Evolutionary conservation across 2,329 filamentous ascomycete genomes (phyloP), one percentile per base, ranked within the genome.

Genomic region (Albophoma yamanashiensis): DNA sequence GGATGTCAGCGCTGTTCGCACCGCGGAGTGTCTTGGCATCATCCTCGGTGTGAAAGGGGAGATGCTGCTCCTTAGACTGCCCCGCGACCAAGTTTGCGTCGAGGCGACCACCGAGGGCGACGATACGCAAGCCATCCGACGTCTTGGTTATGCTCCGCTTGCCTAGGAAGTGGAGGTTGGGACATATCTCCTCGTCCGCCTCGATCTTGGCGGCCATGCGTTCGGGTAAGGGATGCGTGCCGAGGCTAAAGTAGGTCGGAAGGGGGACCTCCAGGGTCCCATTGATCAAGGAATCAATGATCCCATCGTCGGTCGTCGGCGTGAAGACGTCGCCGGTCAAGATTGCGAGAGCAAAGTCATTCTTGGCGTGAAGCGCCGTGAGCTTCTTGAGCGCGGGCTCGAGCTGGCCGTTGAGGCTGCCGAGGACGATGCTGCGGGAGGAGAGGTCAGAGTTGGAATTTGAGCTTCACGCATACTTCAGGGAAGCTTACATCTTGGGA

Each of bases 161-260:
- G 60, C 90, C 92, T 0, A 99, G 83, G 68, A 89, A 96, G 74
- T 91, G 90, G 14, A 99, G 82, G 70, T 99, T 97, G n/a, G 88
- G 82, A 71, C 92, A 96, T 22, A 99, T 81, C 66, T 87, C 84
- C 68, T 86, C 87, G 63, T 89, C 84, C 40, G 82, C 82, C 69
- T 91, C 82, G 58, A 97, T 81, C 70, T 86, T 92, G 68, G 89
- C 83, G 25, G 89, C 78, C 27, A 97, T 83, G 38, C 78, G 76
- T 3, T 79, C 73, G 0, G 94, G 94, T 7, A 99, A 79, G n/a
- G 87, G 76, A 55, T 80, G 80, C 43, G 79, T 86, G 65, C 90
- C 92, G 62, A 96, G 80, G 3, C 90, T 91, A 71, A 97, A 99
- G 76, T 99, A 99, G 11, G 89, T 95, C 1, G 92, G 87, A 0